Evolutionary conservation across 2,329 filamentous ascomycete species (phyloP).

Genomic region (Daldinia sp.): DNA sequence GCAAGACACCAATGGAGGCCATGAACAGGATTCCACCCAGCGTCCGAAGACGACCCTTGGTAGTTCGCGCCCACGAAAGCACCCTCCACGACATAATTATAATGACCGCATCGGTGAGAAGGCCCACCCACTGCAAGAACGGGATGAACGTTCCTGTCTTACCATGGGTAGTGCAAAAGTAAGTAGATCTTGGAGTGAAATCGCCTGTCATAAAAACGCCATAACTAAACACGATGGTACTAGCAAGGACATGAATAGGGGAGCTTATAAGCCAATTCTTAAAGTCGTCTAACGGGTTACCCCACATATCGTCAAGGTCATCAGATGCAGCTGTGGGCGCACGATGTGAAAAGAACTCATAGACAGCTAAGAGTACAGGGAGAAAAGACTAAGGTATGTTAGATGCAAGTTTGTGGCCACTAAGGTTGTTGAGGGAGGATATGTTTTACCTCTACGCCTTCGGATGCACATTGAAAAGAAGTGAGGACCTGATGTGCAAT

Average conservation of each 20-base stretch:
- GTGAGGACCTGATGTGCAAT: constrained; percentile 60
- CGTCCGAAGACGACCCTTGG: constrained; percentile 60
- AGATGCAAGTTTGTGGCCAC: background rate
- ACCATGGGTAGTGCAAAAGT: constrained; percentile 61
- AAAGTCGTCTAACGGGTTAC: constrained; percentile 62
- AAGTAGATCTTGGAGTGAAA: constrained; percentile 60
- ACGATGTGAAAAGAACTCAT: constrained; percentile 59
- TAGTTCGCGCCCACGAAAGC: constrained; percentile 63
- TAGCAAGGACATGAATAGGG: constrained; percentile 54
- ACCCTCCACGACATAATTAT: constrained; percentile 64
- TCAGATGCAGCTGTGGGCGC: constrained; percentile 54
- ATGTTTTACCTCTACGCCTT: constrained; percentile 61
- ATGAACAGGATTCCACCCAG: constrained; percentile 59
- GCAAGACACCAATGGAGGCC: constrained; percentile 55
- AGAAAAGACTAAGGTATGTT: constrained; percentile 58
- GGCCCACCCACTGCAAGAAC: constrained; percentile 59
- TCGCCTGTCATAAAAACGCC: constrained; percentile 58
- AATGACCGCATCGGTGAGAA: constrained; percentile 62
- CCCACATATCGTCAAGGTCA: constrained; percentile 61
- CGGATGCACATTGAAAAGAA: constrained; percentile 63
- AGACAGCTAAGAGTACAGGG: constrained; percentile 58
- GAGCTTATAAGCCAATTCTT: constrained; percentile 61
- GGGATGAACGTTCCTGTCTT: constrained; percentile 56
- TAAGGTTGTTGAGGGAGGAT: background rate
- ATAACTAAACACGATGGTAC: constrained; percentile 56